phyloP scores from a whole-genome alignment of 768 basidiomycete species.

The Calocybe gangraenosa region DNA sequence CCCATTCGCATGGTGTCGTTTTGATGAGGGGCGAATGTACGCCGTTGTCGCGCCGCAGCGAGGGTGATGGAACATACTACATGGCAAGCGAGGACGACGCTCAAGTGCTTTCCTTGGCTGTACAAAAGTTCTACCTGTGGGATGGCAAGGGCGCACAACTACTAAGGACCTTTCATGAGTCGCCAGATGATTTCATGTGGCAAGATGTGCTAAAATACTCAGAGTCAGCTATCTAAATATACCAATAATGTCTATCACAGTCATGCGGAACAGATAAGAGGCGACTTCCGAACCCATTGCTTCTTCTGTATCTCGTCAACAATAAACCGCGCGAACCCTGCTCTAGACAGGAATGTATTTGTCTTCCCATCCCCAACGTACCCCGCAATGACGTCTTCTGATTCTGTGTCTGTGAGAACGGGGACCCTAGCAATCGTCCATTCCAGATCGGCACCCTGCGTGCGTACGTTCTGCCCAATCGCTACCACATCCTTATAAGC shows the following conservation, averaged over 20 bases:
- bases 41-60: slow-evolving; percentile 44
- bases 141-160: slow-evolving; percentile 33
- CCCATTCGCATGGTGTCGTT: slow-evolving; percentile 73
- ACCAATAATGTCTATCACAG: neutral
- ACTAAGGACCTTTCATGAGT: slow-evolving; percentile 72
- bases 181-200: slow-evolving; percentile 79
- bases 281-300: slow-evolving; percentile 56
- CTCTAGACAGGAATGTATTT: slow-evolving; percentile 45
- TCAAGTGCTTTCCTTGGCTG: slow-evolving; percentile 70
- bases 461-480: slow-evolving; percentile 52
- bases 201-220: slow-evolving; percentile 64
- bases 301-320: slow-evolving; percentile 51
- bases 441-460: slow-evolving; percentile 44
- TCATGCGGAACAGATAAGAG: slow-evolving; percentile 30
- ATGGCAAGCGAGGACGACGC: slow-evolving; percentile 79
- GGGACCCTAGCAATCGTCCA: slow-evolving; percentile 76
- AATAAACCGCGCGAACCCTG: slow-evolving; percentile 58
- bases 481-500: slow-evolving; percentile 71
- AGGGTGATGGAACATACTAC: slow-evolving; percentile 38
- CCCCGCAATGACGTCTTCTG: slow-evolving; percentile 48
- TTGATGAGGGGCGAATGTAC: slow-evolving; percentile 92
- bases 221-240: slow-evolving; percentile 22
- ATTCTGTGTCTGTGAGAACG: slow-evolving; percentile 45
- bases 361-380: slow-evolving; percentile 64
- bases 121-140: slow-evolving; percentile 88